Conservation (phyloP, 2,329 filamentous ascomycete genomes). For the Aureobasidium sp. region DNA sequence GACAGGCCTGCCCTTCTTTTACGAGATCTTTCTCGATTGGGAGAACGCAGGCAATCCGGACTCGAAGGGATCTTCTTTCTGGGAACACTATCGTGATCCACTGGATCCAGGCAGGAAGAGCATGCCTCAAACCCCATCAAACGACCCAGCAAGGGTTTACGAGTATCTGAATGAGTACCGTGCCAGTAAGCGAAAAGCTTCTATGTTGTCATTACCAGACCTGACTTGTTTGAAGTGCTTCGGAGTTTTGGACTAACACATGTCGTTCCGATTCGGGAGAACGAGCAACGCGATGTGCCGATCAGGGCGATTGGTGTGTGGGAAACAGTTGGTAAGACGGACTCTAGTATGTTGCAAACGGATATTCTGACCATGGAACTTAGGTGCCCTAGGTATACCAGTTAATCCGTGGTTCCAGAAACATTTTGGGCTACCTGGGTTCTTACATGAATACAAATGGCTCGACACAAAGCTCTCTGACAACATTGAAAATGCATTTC, state of each 20-base stretch:
- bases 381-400: slow-evolving; percentile 28
- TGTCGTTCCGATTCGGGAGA: slow-evolving; percentile 1
- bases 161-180: slow-evolving; percentile 18
- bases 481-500: slow-evolving; percentile 47
- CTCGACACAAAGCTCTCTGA: slow-evolving; percentile 29
- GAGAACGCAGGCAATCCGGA: slow-evolving; percentile 20
- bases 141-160: slow-evolving; percentile 9
- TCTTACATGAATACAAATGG: slow-evolving; percentile 28
- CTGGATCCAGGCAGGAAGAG: background rate
- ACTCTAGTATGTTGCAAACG: background rate
- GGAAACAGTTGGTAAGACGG: slow-evolving; percentile 39
- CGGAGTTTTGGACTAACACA: slow-evolving; percentile 5
- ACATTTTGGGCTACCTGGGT: slow-evolving; percentile 18
- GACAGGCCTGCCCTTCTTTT: slow-evolving; percentile 22
- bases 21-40: slow-evolving; percentile 26
- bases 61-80: slow-evolving; percentile 6
- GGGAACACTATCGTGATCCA: slow-evolving; percentile 16
- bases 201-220: background rate
- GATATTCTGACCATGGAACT: background rate
- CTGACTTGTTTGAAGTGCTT: background rate
- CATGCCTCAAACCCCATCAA: slow-evolving; percentile 7
- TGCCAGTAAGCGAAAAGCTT: background rate
- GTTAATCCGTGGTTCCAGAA: slow-evolving; percentile 24
- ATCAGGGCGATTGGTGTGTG: slow-evolving; percentile 43
- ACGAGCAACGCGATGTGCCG: slow-evolving; percentile 22